Base-by-base conservation (phyloP, 2,329 filamentous ascomycete genomes). In the Paraphoma chrysanthemicola region DNA sequence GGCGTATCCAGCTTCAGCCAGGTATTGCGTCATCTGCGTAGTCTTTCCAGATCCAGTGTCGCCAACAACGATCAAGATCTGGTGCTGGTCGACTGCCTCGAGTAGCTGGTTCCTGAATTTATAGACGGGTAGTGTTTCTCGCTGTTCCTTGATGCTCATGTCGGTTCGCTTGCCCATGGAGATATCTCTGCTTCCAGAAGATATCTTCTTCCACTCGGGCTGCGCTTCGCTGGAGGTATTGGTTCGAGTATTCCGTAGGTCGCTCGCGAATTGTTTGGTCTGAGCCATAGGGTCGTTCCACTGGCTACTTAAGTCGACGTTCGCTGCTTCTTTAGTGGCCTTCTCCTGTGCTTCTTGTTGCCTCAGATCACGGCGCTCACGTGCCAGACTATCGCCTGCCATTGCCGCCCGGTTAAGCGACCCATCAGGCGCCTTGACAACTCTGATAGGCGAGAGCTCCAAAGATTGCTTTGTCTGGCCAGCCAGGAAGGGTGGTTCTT, bases 221-320 rank as follows among this genome's bases (percentile, higher is more conserved):
- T 96, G 83, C 6, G 87, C 85, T 12, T 92, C 90, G 0, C 81
- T 81, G 1, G 86, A 78, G 64, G 86, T 86, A 4, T 84, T 80
- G 39, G 81, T 80, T 60, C 88, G 87, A 0, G 88, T 66, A 60
- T 86, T 90, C 52, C 92, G 86, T 48, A 98, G 76, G 64, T 98
- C 95, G 63, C 89, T 89, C 1, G 95, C 95, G 77, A 99, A 99
- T 63, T 95, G 90, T 53, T 90, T 86, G 73, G 93, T 87, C 62
- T 95, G 90, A 12, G 92, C 90, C 93, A 99, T 97, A 0, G 95
- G 95, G 74, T 99, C 95, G 55, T 97, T 90, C 96, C 96, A 99
- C 76, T 97, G 93, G 11, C 91, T 88, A 50, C 90, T 88, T 3
- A 99, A 81, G 69, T 98, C 93, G 31, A 95, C 90, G 68, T 93